Percentiles rank a stretch among this genome's conserved stretches.
Conservation (phyloP, 495 filamentous ascomycete genomes). For the Thozetella sp. region DNA sequence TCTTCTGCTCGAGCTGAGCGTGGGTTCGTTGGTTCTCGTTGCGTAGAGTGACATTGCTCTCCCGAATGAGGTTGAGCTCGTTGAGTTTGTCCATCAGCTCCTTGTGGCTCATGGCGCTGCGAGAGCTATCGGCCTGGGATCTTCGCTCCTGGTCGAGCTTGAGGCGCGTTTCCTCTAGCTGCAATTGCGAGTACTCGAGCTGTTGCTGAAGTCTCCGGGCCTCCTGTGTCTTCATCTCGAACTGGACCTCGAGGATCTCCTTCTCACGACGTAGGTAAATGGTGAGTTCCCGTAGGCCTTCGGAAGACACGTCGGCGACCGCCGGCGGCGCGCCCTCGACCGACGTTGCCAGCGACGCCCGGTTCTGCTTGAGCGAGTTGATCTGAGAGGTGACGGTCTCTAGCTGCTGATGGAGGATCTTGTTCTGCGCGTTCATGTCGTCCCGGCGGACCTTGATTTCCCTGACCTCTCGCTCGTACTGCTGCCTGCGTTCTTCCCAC, state of each 20-base stretch:
- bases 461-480: slow-evolving; percentile 79
- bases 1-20: slow-evolving; percentile 72
- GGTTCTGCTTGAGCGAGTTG: slow-evolving; percentile 71
- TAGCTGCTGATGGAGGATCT: slow-evolving; percentile 83
- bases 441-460: slow-evolving; percentile 79
- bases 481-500: slow-evolving; percentile 79
- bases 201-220: slow-evolving; percentile 86
- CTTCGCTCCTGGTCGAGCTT: slow-evolving; percentile 87
- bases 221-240: slow-evolving; percentile 84
- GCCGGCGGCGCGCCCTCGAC: slow-evolving; percentile 34
- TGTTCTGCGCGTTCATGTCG: slow-evolving; percentile 83
- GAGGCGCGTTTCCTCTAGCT: slow-evolving; percentile 83
- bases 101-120: slow-evolving; percentile 74
- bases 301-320: slow-evolving; percentile 52
- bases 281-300: slow-evolving; percentile 85
- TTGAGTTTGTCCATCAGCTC: slow-evolving; percentile 92
- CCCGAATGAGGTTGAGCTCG: slow-evolving; percentile 91
- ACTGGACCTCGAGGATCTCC: slow-evolving; percentile 95
- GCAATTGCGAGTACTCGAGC: slow-evolving; percentile 79
- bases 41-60: slow-evolving; percentile 86
- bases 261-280: slow-evolving; percentile 92
- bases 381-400: slow-evolving; percentile 82
- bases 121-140: slow-evolving; percentile 69
- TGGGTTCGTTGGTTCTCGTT: slow-evolving; percentile 81
- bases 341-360: slow-evolving; percentile 52